A percentile compares a stretch with the other conserved stretches of the same genome.
Evolutionary conservation across 106 monocot species (phyloP).

Genomic region (Apostasia ramifera): DNA sequence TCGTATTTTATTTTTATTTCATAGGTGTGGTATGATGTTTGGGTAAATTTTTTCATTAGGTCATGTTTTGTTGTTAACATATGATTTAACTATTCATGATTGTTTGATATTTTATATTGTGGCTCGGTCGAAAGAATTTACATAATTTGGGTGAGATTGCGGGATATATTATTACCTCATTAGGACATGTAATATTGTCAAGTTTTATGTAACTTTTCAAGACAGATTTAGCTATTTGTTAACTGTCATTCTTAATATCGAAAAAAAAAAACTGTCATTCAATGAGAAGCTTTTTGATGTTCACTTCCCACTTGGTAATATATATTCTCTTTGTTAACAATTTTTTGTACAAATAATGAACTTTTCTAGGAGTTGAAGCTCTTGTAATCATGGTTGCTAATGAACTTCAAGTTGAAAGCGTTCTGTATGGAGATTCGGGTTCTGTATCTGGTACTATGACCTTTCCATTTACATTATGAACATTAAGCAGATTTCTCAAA

Average conservation of each 20-base stretch:
- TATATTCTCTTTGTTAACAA: background rate
- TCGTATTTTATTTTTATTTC: too few species aligned
- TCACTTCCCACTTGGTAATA: background rate
- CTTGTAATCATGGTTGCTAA: conserved; percentile 95
- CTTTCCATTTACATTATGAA: conserved; percentile 6
- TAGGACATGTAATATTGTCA: too few species aligned
- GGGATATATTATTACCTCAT: too few species aligned
- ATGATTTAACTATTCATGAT: background rate
- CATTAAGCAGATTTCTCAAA: background rate
- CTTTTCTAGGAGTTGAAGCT: conserved; percentile 63
- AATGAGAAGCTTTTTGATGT: too few species aligned
- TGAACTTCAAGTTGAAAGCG: conserved; percentile 87
- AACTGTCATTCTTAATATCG: too few species aligned
- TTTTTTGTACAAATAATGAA: background rate
- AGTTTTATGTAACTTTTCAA: too few species aligned
- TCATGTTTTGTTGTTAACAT: background rate
- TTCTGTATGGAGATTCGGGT: conserved; percentile 70
- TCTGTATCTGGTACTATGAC: conserved; percentile 52
- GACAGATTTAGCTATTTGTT: too few species aligned
- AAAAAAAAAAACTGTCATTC: too few species aligned
- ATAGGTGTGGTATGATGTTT: background rate
- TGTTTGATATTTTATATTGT: too few species aligned
- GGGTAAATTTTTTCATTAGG: background rate
- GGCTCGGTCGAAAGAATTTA: too few species aligned
- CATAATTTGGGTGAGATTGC: too few species aligned